Conservation (phyloP, 169 alveolate genomes). For the Eimeria acervulina region DNA sequence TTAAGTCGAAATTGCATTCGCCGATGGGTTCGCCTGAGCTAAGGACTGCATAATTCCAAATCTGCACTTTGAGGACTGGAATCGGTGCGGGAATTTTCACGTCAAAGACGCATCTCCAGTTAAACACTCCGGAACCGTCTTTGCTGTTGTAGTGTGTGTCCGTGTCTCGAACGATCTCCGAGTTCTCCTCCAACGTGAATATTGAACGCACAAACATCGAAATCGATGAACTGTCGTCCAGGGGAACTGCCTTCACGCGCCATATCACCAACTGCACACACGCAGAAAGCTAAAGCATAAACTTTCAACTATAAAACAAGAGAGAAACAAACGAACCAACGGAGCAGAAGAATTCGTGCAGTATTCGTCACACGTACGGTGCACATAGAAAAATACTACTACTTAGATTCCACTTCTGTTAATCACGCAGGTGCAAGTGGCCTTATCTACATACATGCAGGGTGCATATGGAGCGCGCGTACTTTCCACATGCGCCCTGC, state of each 20-base stretch:
- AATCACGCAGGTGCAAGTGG: neutral
- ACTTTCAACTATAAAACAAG: neutral
- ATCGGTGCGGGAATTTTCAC: conserved; percentile 93
- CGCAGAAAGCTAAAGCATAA: neutral
- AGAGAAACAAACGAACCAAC: neutral
- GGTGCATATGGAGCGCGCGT: no score
- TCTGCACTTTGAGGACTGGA: conserved; percentile 92
- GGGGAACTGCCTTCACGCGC: conserved; percentile 92
- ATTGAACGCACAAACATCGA: conserved; percentile 93
- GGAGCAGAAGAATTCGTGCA: neutral
- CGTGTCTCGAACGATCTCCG: conserved; percentile 87
- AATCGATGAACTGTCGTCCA: conserved; percentile 91
- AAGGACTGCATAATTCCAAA: conserved; percentile 88
- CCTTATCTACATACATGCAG: no score
- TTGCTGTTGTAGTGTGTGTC: conserved; percentile 95
- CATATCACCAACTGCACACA: conserved; percentile 90
- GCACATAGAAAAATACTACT: no score
- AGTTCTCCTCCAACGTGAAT: conserved; percentile 90
- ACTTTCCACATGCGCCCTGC: neutral
- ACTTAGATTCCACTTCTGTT: neutral
- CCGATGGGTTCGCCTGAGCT: conserved; percentile 92
- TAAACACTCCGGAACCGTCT: conserved; percentile 94
- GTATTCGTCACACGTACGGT: neutral
- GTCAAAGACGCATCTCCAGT: conserved; percentile 94
- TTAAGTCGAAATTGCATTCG: conserved; percentile 91